Evolutionary conservation across 768 basidiomycete species (phyloP), one percentile per base, ranked within the genome.

Genomic region (Guyanaporus albipodus): DNA sequence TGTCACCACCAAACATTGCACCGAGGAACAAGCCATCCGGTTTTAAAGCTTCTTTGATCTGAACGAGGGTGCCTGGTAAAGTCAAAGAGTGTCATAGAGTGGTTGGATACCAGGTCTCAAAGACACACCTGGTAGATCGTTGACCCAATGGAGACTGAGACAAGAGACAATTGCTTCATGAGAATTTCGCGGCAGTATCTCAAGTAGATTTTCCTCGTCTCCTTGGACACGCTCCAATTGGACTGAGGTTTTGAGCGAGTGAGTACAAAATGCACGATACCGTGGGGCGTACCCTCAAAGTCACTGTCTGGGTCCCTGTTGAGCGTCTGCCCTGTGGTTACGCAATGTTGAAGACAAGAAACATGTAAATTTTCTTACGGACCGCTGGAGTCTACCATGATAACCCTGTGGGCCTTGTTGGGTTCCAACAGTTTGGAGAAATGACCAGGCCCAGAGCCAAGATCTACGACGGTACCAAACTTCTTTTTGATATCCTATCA

Each of bases 1-100:
- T 94, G 49, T 98, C 96, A 2, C 96, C 94, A 14, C 96, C 96
- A 46, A 97, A 80, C 74, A 98, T 85, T 14, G 94, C 91, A 12
- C 86, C 94, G 15, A 99, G 74, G 62, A 99, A 98, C 24, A 97
- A 79, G 2, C 95, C 96, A 63, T 98, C 95, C 0, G 94, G 90
- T 55, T 80, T 74, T 11, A 99, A 69, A 2, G 83, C 81, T 67
- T 90, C 83, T 54, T 79, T 82, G 46, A 96, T 90, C 61, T 98
- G 96, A 8, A 91, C 75, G 10, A 99, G 73, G 0, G 83, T 73
- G 7, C 91, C 93, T 94, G 41, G 12, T 38, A 38, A 42, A 12
- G 4, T 24, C 9, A 17, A 58, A n/a, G 11, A 35, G 22, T 8
- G 24, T 7, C 33, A 39, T 33, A 42, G 18, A 32, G 39, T 3